These are phyloP conservation scores for Trichoderma arundinaceum DNA, from an alignment of 2,329 filamentous ascomycete species.

Conservation along the genomic window DNA sequence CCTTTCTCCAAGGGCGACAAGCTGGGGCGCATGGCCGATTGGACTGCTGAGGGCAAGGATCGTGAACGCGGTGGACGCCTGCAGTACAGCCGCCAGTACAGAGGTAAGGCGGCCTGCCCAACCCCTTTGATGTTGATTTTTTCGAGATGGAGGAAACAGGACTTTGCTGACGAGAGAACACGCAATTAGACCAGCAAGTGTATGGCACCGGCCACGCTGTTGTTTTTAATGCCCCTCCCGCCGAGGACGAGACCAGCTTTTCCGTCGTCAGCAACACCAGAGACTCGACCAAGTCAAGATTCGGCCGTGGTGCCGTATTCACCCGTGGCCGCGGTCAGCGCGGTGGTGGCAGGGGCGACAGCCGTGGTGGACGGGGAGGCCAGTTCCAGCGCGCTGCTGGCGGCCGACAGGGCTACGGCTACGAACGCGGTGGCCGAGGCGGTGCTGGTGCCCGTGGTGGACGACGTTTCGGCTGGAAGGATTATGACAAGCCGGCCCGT, in stretches of 20 bases:
- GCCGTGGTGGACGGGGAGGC: conserved; percentile 63
- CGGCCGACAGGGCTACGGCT: conserved; percentile 66
- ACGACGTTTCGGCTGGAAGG: conserved; percentile 96
- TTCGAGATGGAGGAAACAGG: neutral
- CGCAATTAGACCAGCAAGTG: conserved; percentile 81
- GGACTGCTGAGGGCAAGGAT: conserved; percentile 91
- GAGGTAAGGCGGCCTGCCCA: conserved; percentile 63
- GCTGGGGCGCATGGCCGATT: conserved; percentile 98
- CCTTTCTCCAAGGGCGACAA: conserved; percentile 99
- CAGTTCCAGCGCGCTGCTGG: conserved; percentile 74
- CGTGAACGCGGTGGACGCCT: conserved; percentile 77
- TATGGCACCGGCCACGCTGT: conserved; percentile 89
- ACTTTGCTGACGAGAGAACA: conserved; percentile 5
- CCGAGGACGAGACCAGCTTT: conserved; percentile 96
- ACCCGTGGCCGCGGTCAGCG: conserved; percentile 84
- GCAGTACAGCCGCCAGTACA: conserved; percentile 91
- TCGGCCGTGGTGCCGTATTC: conserved; percentile 87
- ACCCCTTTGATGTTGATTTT: neutral
- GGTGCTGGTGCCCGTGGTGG: conserved; percentile 72
- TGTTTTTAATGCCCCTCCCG: conserved; percentile 86
- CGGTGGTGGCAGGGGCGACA: conserved; percentile 68
- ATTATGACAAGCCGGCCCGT: conserved; percentile 96
- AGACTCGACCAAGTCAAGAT: conserved; percentile 83
- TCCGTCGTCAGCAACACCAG: conserved; percentile 96
- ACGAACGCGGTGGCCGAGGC: conserved; percentile 75